phyloP scores from a whole-genome alignment of 2,329 filamentous ascomycete genomes.

The Colletotrichum sp. region DNA sequence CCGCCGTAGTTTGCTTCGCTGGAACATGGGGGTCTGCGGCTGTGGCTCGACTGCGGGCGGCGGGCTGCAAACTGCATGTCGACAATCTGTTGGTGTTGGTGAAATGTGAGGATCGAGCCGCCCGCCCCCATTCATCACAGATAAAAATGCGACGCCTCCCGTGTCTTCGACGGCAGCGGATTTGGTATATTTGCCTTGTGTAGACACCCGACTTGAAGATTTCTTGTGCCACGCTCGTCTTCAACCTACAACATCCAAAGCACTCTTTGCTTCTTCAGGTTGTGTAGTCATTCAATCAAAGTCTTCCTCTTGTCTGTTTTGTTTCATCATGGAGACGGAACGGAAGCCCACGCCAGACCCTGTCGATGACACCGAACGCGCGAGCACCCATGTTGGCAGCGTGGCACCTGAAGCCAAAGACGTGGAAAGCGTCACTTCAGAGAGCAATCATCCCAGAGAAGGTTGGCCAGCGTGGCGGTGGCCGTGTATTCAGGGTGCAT shows the following conservation, averaged over 20 bases:
- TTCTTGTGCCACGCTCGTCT: neutral
- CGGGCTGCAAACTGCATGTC: neutral
- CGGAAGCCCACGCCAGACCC: neutral
- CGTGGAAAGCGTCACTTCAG: neutral
- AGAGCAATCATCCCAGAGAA: neutral
- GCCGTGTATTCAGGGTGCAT: neutral
- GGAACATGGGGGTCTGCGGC: neutral
- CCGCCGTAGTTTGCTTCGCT: neutral
- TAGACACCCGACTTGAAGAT: neutral
- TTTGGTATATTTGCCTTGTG: neutral
- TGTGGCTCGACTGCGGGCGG: neutral
- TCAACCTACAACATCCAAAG: neutral
- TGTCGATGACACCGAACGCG: neutral
- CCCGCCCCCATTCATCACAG: neutral
- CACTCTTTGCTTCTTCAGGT: neutral
- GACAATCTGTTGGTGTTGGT: neutral
- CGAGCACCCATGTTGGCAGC: neutral
- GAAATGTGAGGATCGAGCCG: neutral
- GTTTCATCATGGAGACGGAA: neutral
- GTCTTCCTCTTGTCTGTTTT: neutral
- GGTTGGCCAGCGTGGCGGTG: constrained; percentile 3
- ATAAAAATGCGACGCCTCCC: neutral
- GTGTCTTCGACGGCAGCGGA: neutral
- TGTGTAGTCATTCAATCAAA: neutral
- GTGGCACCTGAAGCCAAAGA: neutral